Percentiles rank a stretch among this genome's conserved stretches.
These are phyloP conservation scores for Ustilago curta DNA, from an alignment of 1,284 basidiomycete genomes.

Conservation along the genomic window DNA sequence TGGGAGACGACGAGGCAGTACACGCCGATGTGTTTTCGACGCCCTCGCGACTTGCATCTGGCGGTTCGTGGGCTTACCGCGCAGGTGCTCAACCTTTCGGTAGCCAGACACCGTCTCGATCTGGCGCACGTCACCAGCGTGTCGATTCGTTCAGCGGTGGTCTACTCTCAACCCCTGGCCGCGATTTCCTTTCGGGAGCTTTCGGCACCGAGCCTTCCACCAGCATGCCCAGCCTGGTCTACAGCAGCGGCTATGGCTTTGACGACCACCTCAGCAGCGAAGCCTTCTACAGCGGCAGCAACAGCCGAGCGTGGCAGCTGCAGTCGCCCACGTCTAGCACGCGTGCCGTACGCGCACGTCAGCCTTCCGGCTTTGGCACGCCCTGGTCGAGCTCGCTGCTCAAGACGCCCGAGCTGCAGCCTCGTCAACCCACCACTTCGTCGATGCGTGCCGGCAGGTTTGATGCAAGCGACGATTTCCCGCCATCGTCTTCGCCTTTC, in stretches of 20 bases:
- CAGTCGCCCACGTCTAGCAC: conserved; percentile 56
- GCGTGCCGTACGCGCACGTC: conserved; percentile 43
- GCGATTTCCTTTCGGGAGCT: conserved; percentile 45
- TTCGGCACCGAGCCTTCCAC: conserved; percentile 47
- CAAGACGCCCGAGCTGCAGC: conserved; percentile 52
- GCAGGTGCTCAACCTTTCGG: conserved; percentile 31
- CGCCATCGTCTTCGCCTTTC: conserved; percentile 53
- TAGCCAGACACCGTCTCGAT: conserved; percentile 47
- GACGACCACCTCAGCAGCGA: conserved; percentile 38
- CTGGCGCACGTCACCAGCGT: conserved; percentile 40
- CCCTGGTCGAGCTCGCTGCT: conserved; percentile 45
- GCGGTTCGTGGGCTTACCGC: conserved; percentile 44
- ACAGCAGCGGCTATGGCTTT: conserved; percentile 45
- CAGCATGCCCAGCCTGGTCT: conserved; percentile 53
- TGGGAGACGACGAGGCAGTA: conserved; percentile 38
- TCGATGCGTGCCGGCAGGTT: conserved; percentile 35
- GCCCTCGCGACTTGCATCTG: conserved; percentile 52
- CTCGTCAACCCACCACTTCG: conserved; percentile 33
- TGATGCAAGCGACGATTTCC: conserved; percentile 40
- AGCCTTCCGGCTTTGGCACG: conserved; percentile 43
- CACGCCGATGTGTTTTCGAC: conserved; percentile 61
- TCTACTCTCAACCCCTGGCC: conserved; percentile 39
- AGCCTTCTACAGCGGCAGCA: conserved; percentile 37
- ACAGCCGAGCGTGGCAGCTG: conserved; percentile 48
- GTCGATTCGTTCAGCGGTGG: conserved; percentile 52